Evolutionary conservation across 257 asterid genomes (phyloP), one percentile per base, ranked within the genome.

Genomic region (Gentiana straminea): DNA sequence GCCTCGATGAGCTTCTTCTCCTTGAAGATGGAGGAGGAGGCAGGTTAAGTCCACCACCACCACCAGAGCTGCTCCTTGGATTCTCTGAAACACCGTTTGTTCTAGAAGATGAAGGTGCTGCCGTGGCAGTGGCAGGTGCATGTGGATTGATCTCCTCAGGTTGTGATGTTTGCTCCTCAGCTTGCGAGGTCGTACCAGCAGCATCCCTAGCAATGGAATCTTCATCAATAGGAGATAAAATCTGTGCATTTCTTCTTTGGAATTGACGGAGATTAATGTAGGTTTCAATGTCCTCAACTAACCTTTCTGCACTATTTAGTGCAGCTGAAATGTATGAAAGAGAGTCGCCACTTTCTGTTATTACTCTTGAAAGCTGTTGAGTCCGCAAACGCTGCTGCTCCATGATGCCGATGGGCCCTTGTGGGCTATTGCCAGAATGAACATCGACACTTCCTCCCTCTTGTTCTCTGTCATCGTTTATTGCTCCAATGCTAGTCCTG

Each of bases 291-390:
- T 81, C 91, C 67, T 81, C 94, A 58, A 84, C 84, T 12, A 84
- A 69, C 71, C 91, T 81, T 58, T 81, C 91, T 6, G 92, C 91
- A 62, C 75, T 72, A 68, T 65, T 83, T 63, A 82, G 54, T 55
- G 86, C 95, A 52, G 94, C 78, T 7, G 95, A 82, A 58, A 84
- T 84, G 43, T 80, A 70, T 66, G 92, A 73, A 64, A 86, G 86
- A 8, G 94, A 86, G 41, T 92, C 81, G 50, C 85, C 81, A 60
- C 82, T 84, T 67, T 89, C 95, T 10, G 97, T 73, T 52, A 82
- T 59, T 3, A 80, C 83, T 65, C 91, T 82, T 2, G 94, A 79
- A 60, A 76, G 75, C 69, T 69, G 86, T 64, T 76, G 89, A 64
- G 87, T 66, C 71, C 81, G 80, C 11, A 57, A 59, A 11, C 69